Evolutionary conservation across 108 stramenopile genomes (phyloP).

Genomic region (Conticribra guillardii): DNA sequence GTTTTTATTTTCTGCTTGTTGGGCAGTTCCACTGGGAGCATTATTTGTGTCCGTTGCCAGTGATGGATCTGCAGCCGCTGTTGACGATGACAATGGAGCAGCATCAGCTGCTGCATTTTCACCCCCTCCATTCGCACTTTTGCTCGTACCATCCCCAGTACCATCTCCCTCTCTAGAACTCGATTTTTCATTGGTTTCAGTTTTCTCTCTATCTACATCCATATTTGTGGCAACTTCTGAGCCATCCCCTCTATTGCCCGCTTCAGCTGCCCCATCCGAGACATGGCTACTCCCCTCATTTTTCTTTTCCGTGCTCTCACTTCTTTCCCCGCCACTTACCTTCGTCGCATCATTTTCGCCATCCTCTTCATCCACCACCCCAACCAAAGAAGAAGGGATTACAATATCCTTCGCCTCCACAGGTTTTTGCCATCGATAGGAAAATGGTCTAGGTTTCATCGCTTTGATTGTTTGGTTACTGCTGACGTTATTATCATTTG

Average conservation of each 20-base stretch:
- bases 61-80: conserved; percentile 5
- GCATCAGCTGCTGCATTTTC: neutral
- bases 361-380: conserved; percentile 19
- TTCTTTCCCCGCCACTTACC: neutral
- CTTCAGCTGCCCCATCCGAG: neutral
- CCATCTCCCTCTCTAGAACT: too few relatives aligned
- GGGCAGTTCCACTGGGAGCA: neutral
- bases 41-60: neutral
- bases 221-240: too few relatives aligned
- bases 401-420: conserved; percentile 50
- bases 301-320: neutral
- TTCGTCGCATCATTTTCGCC: conserved; percentile 5
- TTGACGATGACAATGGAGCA: neutral
- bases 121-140: neutral
- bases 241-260: neutral
- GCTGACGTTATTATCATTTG: neutral
- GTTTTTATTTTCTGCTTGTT: neutral
- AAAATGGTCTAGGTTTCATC: conserved; percentile 51
- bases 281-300: neutral
- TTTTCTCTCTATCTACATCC: neutral
- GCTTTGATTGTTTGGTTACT: neutral
- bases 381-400: conserved; percentile 48
- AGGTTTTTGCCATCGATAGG: conserved; percentile 48
- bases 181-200: neutral
- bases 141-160: too few relatives aligned